Evolutionary conservation across 495 filamentous ascomycete genomes (phyloP).

Genomic region (Thermochaetoides thermophila): DNA sequence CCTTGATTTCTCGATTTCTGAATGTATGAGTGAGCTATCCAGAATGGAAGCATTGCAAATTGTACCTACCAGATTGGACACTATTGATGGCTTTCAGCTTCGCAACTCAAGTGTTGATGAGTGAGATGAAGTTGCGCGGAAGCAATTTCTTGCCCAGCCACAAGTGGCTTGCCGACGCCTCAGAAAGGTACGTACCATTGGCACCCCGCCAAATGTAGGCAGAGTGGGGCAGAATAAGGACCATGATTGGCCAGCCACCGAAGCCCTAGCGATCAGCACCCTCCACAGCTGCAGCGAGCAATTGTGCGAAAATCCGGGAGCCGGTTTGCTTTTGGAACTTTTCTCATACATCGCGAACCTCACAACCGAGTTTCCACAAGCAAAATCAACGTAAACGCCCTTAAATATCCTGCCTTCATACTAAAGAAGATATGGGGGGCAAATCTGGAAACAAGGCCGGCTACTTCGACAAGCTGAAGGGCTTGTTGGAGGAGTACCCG

Average conservation of each 20-base stretch:
- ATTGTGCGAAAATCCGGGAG: neutral
- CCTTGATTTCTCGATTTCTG: too few relatives aligned
- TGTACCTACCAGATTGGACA: too few relatives aligned
- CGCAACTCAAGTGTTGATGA: too few relatives aligned
- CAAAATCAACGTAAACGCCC: conserved; percentile 38
- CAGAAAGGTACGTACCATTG: too few relatives aligned
- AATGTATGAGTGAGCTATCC: too few relatives aligned
- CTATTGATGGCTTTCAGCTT: too few relatives aligned
- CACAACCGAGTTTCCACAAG: conserved; percentile 3
- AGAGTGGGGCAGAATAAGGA: neutral
- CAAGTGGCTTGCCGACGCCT: too few relatives aligned
- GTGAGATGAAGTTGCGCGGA: too few relatives aligned
- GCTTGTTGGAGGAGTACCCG: conserved; percentile 77
- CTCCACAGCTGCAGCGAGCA: neutral
- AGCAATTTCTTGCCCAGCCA: too few relatives aligned
- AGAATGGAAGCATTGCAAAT: too few relatives aligned
- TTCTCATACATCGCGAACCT: conserved; percentile 8
- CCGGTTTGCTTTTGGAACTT: conserved; percentile 6
- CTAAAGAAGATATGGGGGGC: conserved; percentile 99
- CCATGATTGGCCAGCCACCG: neutral
- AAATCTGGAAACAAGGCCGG: conserved; percentile 81
- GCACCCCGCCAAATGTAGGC: too few relatives aligned
- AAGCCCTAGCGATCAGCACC: neutral
- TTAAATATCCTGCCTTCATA: conserved; percentile 96
- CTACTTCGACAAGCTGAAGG: conserved; percentile 99